phyloP scores from a whole-genome alignment of 2,329 filamentous ascomycete species.

The Sporothrix inflata region DNA sequence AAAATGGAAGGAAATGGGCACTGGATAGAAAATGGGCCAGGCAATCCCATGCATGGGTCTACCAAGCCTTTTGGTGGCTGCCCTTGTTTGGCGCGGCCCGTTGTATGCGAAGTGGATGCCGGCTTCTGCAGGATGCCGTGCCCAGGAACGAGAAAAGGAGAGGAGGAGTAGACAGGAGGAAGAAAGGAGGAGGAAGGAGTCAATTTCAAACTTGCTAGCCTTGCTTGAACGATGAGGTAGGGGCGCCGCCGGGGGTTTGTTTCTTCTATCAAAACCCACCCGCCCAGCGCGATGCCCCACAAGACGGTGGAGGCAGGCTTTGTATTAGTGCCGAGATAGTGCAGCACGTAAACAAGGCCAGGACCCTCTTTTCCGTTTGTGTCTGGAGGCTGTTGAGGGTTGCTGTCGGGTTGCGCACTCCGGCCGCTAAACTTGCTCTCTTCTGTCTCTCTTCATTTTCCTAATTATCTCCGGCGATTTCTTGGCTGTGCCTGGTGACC shows the following conservation, averaged over 20 bases:
- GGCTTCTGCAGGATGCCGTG: slow-evolving; percentile 7
- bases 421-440: background rate
- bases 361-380: background rate
- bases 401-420: too few relatives aligned
- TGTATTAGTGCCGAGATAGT: slow-evolving; percentile 1
- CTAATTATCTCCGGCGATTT: background rate
- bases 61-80: background rate
- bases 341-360: slow-evolving; percentile 21
- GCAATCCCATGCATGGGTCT: background rate
- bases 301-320: background rate
- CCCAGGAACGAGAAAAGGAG: background rate
- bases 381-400: background rate
- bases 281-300: background rate
- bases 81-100: background rate
- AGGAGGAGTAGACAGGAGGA: background rate
- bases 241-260: background rate
- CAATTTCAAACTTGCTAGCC: slow-evolving; percentile 20
- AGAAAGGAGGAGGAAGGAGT: background rate
- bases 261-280: background rate
- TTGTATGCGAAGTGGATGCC: background rate
- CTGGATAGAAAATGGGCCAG: background rate
- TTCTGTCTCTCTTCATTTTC: background rate
- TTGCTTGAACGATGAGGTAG: background rate
- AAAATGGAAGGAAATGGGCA: background rate
- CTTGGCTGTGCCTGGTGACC: background rate